Base-by-base conservation (phyloP, 495 filamentous ascomycete species). In the Recurvomyces mirabilis region DNA sequence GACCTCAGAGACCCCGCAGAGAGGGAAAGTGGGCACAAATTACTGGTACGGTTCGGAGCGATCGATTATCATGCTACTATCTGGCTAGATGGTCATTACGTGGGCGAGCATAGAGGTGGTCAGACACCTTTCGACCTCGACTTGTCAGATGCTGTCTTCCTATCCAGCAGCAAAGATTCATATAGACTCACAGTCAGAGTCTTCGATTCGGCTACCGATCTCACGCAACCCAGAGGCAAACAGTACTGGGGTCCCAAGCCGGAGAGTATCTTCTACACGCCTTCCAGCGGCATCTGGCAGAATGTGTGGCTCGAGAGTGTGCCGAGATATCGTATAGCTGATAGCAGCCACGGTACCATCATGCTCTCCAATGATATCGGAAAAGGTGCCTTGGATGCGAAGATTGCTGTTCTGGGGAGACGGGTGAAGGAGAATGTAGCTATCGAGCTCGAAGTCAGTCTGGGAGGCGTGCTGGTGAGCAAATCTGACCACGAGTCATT, bases 1-100 rank as follows among this genome's bases (percentile, higher is more conserved):
- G 72, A 77, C 41, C 57, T 73, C 26, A 70, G 72, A 22, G 59
- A 39, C 1, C 13, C 18, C 11, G 44, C 39, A 20, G 41, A 54
- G 9, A 47, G 31, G 26, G 18, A 41, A 17, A 36, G 53, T 11
- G 48, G 44, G 11, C 6, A 57, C 18, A 41, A 46, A 15, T 18
- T 52, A 9, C 19, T 55, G 1, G 20, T 58, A 2, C 52, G 55
- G 13, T 58, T 58, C 26, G 55, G 55, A 18, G 55, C 55, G 25
- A 52, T 55, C 12, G 55, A 58, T 33, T 58, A 58, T 34, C 22
- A 52, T 1, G 52, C 52, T 17, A 58, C 23, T n/a, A 24, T 58
- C 35, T 58, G 52, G 52, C 23, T 58, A n/a, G 37, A 58, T 39
- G 55, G 55, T 11, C 24, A 28, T 7, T 49, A 48, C 22, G 45